A percentile compares a stretch with the other conserved stretches of the same genome.
Conservation (phyloP, 1,284 basidiomycete species). For the Naganishia cerealis region DNA sequence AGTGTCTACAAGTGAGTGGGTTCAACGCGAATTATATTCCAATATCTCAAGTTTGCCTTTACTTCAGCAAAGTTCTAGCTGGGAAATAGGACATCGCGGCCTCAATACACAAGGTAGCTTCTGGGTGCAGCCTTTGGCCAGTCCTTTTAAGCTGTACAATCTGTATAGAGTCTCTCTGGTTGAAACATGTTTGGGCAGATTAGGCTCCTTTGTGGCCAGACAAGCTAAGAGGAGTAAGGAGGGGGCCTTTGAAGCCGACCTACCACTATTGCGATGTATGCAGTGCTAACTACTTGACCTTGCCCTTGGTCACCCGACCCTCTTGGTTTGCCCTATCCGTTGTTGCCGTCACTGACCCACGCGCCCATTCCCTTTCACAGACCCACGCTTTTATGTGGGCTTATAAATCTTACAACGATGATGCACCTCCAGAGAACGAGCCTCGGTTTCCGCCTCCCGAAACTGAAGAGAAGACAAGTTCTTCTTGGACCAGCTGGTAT, state of each 20-base stretch:
- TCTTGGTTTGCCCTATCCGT: not conserved
- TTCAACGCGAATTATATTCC: too few species aligned
- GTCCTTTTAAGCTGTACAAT: too few species aligned
- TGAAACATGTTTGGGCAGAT: not conserved
- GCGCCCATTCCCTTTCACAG: not conserved
- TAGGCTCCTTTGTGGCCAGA: not conserved
- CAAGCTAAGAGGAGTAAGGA: not conserved
- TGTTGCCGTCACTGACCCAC: not conserved
- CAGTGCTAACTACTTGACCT: not conserved
- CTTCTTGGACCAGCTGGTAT: constrained; percentile 10
- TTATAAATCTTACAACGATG: constrained; percentile 26
- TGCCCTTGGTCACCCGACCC: not conserved
- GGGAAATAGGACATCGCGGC: not conserved
- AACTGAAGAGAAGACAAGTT: not conserved
- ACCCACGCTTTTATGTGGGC: constrained; percentile 19
- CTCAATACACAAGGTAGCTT: not conserved
- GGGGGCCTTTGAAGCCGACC: not conserved
- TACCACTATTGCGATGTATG: not conserved
- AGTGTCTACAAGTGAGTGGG: constrained; percentile 16
- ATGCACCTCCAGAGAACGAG: constrained; percentile 14
- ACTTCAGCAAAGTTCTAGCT: not conserved
- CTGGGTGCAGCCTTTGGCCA: not conserved
- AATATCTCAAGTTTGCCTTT: not conserved
- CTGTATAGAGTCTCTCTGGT: too few species aligned
- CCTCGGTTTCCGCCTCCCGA: constrained; percentile 6